These are phyloP conservation scores for Penicillium crystallinum DNA, from an alignment of 495 filamentous ascomycete genomes.

Conservation along the genomic window DNA sequence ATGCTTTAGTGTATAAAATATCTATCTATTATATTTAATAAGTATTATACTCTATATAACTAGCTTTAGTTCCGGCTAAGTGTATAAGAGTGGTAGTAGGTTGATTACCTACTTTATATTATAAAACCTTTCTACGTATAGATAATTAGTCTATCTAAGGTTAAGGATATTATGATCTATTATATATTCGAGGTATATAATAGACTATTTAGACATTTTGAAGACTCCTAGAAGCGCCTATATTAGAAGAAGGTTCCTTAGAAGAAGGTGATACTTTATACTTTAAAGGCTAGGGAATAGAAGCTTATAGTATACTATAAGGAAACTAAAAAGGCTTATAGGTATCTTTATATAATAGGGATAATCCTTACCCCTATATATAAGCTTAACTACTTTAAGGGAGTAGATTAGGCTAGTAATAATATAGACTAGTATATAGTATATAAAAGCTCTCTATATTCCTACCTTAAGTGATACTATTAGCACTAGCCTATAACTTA, in stretches of 20 bases:
- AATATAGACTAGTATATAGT: too few relatives aligned
- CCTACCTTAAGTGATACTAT: too few relatives aligned
- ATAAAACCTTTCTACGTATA: conserved; percentile 5
- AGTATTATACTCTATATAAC: not conserved
- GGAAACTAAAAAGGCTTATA: not conserved
- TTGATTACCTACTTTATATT: not conserved
- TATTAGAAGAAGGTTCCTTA: not conserved
- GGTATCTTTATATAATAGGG: conserved; percentile 13
- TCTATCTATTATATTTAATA: not conserved
- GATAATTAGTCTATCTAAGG: conserved; percentile 7
- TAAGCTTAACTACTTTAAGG: too few relatives aligned
- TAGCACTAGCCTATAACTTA: too few relatives aligned
- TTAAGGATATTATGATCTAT: conserved; percentile 1
- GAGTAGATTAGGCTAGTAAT: not conserved
- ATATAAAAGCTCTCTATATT: too few relatives aligned
- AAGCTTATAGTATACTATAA: conserved; percentile 9
- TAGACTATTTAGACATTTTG: not conserved
- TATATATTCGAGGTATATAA: conserved; percentile 12
- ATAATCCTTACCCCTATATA: conserved; percentile 2
- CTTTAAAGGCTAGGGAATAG: not conserved
- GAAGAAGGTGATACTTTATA: conserved; percentile 7
- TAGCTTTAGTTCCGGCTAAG: not conserved
- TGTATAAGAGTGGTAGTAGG: not conserved
- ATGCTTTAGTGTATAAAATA: not conserved
- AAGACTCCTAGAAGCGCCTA: not conserved